A percentile compares a stretch with the other conserved stretches of the same genome.
Evolutionary conservation across 2,329 filamentous ascomycete species (phyloP).

Genomic region (Dryadomyces sulphureus): DNA sequence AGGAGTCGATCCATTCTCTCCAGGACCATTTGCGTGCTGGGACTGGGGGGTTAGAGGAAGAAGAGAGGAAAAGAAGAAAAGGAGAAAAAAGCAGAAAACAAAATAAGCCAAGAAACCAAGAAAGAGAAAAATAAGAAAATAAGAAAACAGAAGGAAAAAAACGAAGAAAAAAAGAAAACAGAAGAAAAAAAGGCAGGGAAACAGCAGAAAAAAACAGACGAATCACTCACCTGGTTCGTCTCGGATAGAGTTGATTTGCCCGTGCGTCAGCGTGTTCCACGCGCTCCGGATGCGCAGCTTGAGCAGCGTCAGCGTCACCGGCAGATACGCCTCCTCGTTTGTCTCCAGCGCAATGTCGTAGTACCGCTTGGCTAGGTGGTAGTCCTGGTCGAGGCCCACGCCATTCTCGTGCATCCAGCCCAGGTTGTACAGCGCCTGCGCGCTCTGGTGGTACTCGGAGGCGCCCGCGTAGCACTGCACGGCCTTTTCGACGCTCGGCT

Average conservation of each 20-base stretch:
- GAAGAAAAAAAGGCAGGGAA: not conserved
- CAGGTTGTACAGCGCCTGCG: slow-evolving; percentile 90
- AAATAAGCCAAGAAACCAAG: too few species aligned
- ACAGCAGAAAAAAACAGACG: not conserved
- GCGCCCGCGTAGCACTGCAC: slow-evolving; percentile 86
- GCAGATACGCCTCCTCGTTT: slow-evolving; percentile 85
- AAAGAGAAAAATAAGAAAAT: not conserved
- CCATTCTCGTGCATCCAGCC: slow-evolving; percentile 99
- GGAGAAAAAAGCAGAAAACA: not conserved
- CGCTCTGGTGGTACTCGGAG: slow-evolving; percentile 79
- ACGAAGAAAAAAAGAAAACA: not conserved
- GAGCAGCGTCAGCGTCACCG: slow-evolving; percentile 74
- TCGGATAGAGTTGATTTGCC: slow-evolving; percentile 82
- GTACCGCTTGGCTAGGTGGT: slow-evolving; percentile 89
- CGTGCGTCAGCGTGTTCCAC: slow-evolving; percentile 87
- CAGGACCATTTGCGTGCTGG: slow-evolving; percentile 61
- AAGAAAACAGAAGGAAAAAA: not conserved
- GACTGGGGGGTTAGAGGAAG: slow-evolving; percentile 34
- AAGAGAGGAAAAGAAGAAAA: too few species aligned
- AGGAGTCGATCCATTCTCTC: slow-evolving; percentile 75
- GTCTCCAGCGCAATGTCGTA: slow-evolving; percentile 88
- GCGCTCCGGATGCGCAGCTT: slow-evolving; percentile 76
- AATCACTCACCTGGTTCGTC: slow-evolving; percentile 64
- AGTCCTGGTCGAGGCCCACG: slow-evolving; percentile 82
- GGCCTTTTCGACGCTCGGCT: slow-evolving; percentile 65